Evolutionary conservation across 345 rosid genomes (phyloP), one percentile per base, ranked within the genome.

Genomic region (Eucalyptus cloeziana): DNA sequence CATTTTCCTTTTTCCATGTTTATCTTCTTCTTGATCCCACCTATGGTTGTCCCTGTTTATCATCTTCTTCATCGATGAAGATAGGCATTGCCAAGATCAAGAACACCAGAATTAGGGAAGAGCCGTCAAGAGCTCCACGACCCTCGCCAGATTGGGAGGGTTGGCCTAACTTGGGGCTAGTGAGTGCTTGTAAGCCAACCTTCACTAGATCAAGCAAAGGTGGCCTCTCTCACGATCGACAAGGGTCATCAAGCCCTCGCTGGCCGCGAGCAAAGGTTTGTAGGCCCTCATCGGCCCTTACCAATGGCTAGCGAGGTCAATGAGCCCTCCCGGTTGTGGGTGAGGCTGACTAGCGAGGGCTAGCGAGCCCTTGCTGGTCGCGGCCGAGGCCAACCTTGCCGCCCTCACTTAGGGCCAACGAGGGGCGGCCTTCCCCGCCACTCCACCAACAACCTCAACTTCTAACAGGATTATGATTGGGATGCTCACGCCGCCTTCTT

Each of bases 171-270:
- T 52, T 52, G 10, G 58, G 25, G 58, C 25, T 8, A 52, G 10
- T 21, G 10, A 52, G 25, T 0, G 1, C 58, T 52, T 3, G 58
- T 8, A 52, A 52, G 5, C 5, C 10, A 21, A 52, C 25, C 25
- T 52, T 52, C 3, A 25, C 10, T 0, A 1, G 2, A 52, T 8
- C 1, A 1, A 0, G 5, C 10, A 8, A 52, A 52, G 25, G 58
- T 52, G 58, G 58, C 8, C 10, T 7, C 4, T 0, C 25, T 52
- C 0, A 10, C 0, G 5, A 4, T 1, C 2, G 10, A 21, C 2
- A 0, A 52, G 58, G 25, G 58, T 21, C 10, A 52, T 52, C 1
- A 0, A 52, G 25, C 58, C 24, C 25, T 3, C 0, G 0, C 25
- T 19, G 0, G 58, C 5, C 0, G 0, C 2, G 0, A 1, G 58